A percentile compares a stretch with the other conserved stretches of the same genome.
phyloP scores from a whole-genome alignment of 2,329 filamentous ascomycete genomes.

The Penicillium occitanis region DNA sequence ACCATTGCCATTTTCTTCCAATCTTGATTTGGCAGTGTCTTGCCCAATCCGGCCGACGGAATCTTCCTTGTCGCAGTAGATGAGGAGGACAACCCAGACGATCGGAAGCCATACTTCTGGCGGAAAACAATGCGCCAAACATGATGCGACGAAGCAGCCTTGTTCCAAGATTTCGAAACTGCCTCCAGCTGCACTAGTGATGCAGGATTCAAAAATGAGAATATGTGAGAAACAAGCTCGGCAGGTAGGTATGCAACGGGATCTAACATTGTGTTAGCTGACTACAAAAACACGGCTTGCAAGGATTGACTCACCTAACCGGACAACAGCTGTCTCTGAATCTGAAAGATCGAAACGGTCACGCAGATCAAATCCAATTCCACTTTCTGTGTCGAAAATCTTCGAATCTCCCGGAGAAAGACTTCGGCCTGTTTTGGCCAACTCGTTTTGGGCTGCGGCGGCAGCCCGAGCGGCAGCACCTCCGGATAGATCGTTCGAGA shows the following conservation, averaged over 20 bases:
- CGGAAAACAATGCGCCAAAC: conserved; percentile 66
- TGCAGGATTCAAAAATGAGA: conserved; percentile 59
- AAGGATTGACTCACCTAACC: conserved; percentile 33
- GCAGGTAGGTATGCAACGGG: conserved; percentile 56
- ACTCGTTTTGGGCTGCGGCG: conserved; percentile 52
- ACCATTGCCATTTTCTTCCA: conserved; percentile 85
- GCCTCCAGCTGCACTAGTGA: conserved; percentile 57
- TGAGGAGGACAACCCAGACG: conserved; percentile 36
- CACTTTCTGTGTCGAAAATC: conserved; percentile 49
- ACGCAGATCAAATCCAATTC: conserved; percentile 48
- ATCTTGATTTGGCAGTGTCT: conserved; percentile 62
- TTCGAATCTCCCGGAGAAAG: conserved; percentile 31
- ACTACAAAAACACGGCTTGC: neutral
- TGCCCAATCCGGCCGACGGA: conserved; percentile 56
- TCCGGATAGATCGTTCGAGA: conserved; percentile 41
- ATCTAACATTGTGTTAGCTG: conserved; percentile 41
- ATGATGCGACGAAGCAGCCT: conserved; percentile 55
- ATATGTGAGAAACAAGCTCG: conserved; percentile 59
- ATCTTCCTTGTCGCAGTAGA: conserved; percentile 42
- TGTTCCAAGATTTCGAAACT: conserved; percentile 59
- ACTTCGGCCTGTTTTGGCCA: conserved; percentile 33
- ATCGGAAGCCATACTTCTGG: conserved; percentile 51
- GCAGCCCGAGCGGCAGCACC: conserved; percentile 50
- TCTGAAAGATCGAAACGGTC: conserved; percentile 39
- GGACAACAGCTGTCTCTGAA: conserved; percentile 37